Base-by-base conservation (phyloP, 208 protist species). In the Trichomonas tenax region DNA sequence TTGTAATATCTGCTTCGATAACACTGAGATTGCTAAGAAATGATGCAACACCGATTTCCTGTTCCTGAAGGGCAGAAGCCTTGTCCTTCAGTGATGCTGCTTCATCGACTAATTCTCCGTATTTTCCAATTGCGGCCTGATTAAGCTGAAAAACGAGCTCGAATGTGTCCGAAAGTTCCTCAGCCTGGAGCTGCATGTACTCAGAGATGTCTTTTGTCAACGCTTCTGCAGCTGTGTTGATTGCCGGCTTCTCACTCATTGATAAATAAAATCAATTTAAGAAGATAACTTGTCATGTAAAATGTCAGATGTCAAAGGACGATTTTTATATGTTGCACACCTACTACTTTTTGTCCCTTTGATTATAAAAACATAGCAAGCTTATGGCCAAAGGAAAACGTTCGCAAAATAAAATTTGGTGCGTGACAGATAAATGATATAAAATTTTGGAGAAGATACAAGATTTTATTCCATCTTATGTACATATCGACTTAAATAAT, bases 21-120 rank as follows among this genome's bases (percentile, higher is more conserved):
- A 93, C 86, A 38, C 21, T 38, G 2, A 93, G 31, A 51, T 93
- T 93, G 31, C 86, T 93, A 0, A 93, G 44, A 93, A 93, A 93
- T 34, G 86, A 93, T 34, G 86, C 86, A 93, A 93, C 44, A 21
- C 86, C 86, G 36, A 93, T 93, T 93, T 93, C 86, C 46, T 93
- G 86, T 36, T 93, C 86, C 31, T 93, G 86, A 38, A 93, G 86
- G 1, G 44, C 14, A 34, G 41, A 48, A 34, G 86, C 86, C 26
- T 93, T 93, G 36, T 93, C 86, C 46, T 93, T 93, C 10, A 93
- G 21, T 34, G 26, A 23, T 23, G 40, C 9, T 38, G 86, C 86
- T 51, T 93, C 86, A 41, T 93, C 40, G 51, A 93, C 45, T 38
- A 93, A 51, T 51, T 93, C 86, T 15, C 86, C 44, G 38, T 93